Evolutionary conservation across 129 eudicot species (phyloP).

Genomic region (Flaveria bidentis): DNA sequence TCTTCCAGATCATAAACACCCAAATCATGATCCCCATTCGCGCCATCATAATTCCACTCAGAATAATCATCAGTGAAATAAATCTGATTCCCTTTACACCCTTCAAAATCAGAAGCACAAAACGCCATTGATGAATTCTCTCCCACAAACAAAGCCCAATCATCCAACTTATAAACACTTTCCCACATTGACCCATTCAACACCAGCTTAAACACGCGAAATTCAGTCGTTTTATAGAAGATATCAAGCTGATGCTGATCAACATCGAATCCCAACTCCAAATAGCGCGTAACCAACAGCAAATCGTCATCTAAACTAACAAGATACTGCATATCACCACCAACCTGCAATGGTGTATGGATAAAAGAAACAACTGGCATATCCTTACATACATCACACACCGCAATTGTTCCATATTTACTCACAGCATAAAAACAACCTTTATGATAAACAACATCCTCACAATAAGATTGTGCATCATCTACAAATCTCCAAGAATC

Average conservation of each 20-base stretch:
- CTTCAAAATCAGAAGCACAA: slow-evolving; percentile 55
- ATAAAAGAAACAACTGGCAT: slow-evolving; percentile 41
- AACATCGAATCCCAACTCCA: slow-evolving; percentile 56
- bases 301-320: slow-evolving; percentile 57
- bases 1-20: slow-evolving; percentile 70
- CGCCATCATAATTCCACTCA: slow-evolving; percentile 56
- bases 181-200: slow-evolving; percentile 51
- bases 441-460: slow-evolving; percentile 60
- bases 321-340: slow-evolving; percentile 77
- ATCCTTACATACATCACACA: slow-evolving; percentile 49
- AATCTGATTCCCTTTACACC: slow-evolving; percentile 62
- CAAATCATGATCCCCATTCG: slow-evolving; percentile 70
- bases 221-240: slow-evolving; percentile 53
- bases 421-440: slow-evolving; percentile 67
- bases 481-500: slow-evolving; percentile 52
- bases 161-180: slow-evolving; percentile 48
- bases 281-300: slow-evolving; percentile 56
- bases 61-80: slow-evolving; percentile 84
- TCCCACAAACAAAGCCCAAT: slow-evolving; percentile 60
- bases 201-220: slow-evolving; percentile 54
- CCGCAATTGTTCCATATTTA: slow-evolving; percentile 59
- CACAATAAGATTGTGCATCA: slow-evolving; percentile 45
- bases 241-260: slow-evolving; percentile 45
- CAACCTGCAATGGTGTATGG: slow-evolving; percentile 35
- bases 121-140: slow-evolving; percentile 70